Percentiles rank a stretch among this genome's conserved stretches.
These are phyloP conservation scores for Physaria fendleri DNA, from an alignment of 345 rosid genomes.

Conservation along the genomic window DNA sequence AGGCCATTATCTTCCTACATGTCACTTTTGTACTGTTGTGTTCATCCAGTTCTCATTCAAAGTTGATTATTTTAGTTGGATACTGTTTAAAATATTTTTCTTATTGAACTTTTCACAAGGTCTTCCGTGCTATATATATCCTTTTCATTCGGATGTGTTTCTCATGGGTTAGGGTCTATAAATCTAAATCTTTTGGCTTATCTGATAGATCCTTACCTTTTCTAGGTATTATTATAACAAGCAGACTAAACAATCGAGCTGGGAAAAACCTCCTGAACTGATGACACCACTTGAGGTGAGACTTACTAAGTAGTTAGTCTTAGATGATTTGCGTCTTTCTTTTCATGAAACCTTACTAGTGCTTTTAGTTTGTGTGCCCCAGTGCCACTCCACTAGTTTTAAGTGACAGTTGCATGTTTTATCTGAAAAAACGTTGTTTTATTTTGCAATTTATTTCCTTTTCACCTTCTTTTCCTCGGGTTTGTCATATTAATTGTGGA, in stretches of 20 bases:
- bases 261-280: conserved; percentile 95
- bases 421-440: conserved; percentile 16
- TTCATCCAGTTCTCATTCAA: background rate
- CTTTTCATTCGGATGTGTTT: background rate
- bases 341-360: background rate
- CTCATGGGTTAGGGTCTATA: conserved; percentile 1
- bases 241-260: conserved; percentile 88
- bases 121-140: background rate
- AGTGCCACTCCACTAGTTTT: conserved; percentile 8
- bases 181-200: background rate
- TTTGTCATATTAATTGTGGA: conserved; percentile 50
- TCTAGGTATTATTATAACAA: conserved; percentile 90
- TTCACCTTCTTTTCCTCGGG: conserved; percentile 39
- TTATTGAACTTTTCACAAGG: background rate
- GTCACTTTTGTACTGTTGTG: background rate
- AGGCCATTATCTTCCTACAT: background rate
- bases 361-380: conserved; percentile 5
- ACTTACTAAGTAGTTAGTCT: background rate
- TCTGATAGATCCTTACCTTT: conserved; percentile 7
- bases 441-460: conserved; percentile 40
- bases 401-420: background rate
- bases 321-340: background rate
- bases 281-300: conserved; percentile 98
- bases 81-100: background rate
- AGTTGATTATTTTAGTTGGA: conserved; percentile 1